These are phyloP conservation scores for Neonectria ditissima DNA, from an alignment of 2,329 filamentous ascomycete species.

Conservation along the genomic window DNA sequence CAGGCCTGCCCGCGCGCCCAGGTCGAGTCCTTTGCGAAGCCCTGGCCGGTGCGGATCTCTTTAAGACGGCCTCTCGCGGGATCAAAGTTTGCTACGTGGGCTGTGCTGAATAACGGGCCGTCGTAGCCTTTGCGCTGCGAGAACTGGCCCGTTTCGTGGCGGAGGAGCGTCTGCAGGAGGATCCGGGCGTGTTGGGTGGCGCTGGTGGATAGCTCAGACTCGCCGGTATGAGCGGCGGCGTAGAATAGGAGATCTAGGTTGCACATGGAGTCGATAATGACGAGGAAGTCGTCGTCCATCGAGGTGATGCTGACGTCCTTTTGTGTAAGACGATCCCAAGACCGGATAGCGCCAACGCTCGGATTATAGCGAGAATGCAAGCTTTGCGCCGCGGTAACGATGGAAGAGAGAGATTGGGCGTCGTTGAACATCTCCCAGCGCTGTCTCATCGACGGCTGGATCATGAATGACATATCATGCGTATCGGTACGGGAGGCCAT, in stretches of 20 bases:
- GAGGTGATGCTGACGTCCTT: conserved; percentile 48
- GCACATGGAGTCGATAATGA: conserved; percentile 59
- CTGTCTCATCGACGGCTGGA: conserved; percentile 60
- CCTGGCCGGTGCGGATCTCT: conserved; percentile 61
- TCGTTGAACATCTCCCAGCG: conserved; percentile 61
- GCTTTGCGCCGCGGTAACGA: conserved; percentile 58
- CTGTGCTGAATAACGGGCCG: conserved; percentile 50
- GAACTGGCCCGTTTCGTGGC: conserved; percentile 45
- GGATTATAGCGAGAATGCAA: conserved; percentile 57
- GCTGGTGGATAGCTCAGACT: conserved; percentile 41
- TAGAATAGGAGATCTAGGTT: conserved; percentile 55
- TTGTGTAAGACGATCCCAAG: conserved; percentile 57
- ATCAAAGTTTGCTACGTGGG: conserved; percentile 64
- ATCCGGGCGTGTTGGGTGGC: conserved; percentile 56
- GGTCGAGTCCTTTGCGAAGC: conserved; percentile 58
- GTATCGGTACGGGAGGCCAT: conserved; percentile 58
- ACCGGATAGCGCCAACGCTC: conserved; percentile 59
- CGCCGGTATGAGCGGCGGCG: conserved; percentile 47
- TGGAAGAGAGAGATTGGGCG: conserved; percentile 51
- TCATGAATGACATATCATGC: conserved; percentile 67
- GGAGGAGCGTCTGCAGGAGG: conserved; percentile 55
- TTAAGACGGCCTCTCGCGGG: conserved; percentile 57
- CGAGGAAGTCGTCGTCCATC: conserved; percentile 50
- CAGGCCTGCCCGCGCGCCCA: conserved; percentile 66
- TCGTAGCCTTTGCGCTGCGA: conserved; percentile 21